A percentile compares a stretch with the other conserved stretches of the same genome.
Conservation (phyloP, 164 flowering plant species). For the Magnolia changhungtana region DNA sequence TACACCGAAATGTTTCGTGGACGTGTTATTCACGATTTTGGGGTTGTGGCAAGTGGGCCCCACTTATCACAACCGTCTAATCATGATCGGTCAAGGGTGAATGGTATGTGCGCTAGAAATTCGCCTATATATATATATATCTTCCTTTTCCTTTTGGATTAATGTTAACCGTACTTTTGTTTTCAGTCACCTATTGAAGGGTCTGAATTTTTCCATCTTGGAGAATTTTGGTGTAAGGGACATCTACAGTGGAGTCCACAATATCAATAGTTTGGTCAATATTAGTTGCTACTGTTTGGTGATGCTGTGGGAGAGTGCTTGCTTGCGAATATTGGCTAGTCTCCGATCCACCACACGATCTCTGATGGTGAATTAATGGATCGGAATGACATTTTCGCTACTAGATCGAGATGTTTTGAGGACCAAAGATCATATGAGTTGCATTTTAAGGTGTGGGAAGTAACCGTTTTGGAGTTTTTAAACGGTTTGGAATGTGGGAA, state of each 20-base stretch:
- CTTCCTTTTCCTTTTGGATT: too few species aligned
- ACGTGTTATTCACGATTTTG: not conserved
- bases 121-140: too few species aligned
- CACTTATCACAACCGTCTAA: not conserved
- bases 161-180: too few species aligned
- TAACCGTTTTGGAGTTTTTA: not conserved
- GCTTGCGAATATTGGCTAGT: not conserved
- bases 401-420: not conserved
- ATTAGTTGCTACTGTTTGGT: not conserved
- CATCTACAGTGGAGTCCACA: too few species aligned
- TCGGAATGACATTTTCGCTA: not conserved
- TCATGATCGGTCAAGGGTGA: too few species aligned
- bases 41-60: not conserved
- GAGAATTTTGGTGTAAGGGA: too few species aligned
- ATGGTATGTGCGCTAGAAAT: too few species aligned
- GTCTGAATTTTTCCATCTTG: too few species aligned
- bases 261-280: too few species aligned
- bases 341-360: conserved; percentile 1
- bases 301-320: not conserved
- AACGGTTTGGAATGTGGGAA: not conserved
- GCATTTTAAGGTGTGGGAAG: not conserved
- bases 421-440: not conserved
- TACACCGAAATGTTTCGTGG: not conserved
- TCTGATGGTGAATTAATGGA: not conserved
- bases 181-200: too few species aligned